Conservation (phyloP, 2,329 filamentous ascomycete species). For the Nemania sp. region DNA sequence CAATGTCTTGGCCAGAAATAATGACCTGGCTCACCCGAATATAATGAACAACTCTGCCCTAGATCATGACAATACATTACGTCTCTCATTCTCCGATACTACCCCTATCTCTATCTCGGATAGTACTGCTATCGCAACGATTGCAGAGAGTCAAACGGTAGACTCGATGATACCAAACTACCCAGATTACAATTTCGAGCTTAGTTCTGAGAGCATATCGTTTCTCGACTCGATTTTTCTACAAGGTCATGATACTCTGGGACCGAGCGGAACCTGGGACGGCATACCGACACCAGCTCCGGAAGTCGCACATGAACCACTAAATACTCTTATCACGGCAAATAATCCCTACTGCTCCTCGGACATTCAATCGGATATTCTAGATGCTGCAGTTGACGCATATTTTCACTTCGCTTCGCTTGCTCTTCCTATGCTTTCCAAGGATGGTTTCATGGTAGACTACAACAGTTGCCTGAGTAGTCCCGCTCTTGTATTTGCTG, state of each 20-base stretch:
- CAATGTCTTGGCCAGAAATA: not conserved
- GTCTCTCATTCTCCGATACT: not conserved
- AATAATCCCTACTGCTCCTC: constrained; percentile 8
- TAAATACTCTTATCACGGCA: not conserved
- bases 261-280: not conserved
- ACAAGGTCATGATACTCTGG: constrained; percentile 4
- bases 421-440: constrained; percentile 15
- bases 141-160: not conserved
- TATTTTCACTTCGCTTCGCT: constrained; percentile 17
- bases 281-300: not conserved
- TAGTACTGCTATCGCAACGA: not conserved
- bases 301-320: not conserved
- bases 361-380: not conserved
- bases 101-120: not conserved
- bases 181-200: constrained; percentile 12
- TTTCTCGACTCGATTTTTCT: constrained; percentile 21
- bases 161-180: not conserved
- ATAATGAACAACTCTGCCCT: not conserved
- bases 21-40: not conserved
- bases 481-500: constrained; percentile 16
- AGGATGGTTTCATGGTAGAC: constrained; percentile 19
- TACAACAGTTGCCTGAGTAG: constrained; percentile 8
- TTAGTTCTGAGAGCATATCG: constrained; percentile 4
- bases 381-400: constrained; percentile 17
- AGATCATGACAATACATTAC: not conserved